phyloP scores from a whole-genome alignment of 2,329 filamentous ascomycete genomes.

The Leptographium flavum region DNA sequence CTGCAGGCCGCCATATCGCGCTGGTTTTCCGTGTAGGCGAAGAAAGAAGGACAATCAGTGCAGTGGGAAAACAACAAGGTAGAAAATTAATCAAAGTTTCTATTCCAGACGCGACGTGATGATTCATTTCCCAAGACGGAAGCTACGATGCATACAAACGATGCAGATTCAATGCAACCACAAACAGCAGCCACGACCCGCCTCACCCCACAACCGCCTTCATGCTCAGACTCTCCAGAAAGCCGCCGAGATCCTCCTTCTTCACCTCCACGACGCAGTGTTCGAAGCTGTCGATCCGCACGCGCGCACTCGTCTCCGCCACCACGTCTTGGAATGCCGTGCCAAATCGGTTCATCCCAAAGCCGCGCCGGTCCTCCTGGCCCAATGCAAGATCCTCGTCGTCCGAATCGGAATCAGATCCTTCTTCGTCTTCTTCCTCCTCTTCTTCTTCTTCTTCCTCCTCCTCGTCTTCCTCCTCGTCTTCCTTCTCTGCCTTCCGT shows the following conservation, averaged over 20 bases:
- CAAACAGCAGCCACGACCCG: neutral
- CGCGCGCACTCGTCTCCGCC: slow-evolving; percentile 74
- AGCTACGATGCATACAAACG: neutral
- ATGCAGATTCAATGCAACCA: neutral
- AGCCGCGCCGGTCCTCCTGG: slow-evolving; percentile 26
- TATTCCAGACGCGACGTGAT: neutral
- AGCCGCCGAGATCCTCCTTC: slow-evolving; percentile 84
- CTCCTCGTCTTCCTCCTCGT: slow-evolving; percentile 23
- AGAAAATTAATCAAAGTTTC: neutral
- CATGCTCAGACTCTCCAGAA: slow-evolving; percentile 82
- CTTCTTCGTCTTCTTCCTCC: slow-evolving; percentile 32
- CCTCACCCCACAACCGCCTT: slow-evolving; percentile 64
- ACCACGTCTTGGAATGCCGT: slow-evolving; percentile 94
- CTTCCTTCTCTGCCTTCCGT: slow-evolving; percentile 23
- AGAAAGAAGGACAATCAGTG: too few species aligned
- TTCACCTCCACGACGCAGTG: slow-evolving; percentile 95
- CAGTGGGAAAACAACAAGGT: too few species aligned
- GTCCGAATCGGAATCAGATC: too few species aligned
- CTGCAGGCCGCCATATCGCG: too few species aligned
- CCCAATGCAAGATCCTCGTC: slow-evolving; percentile 28
- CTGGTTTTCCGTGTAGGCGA: too few species aligned
- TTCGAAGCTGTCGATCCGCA: slow-evolving; percentile 92
- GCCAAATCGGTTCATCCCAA: slow-evolving; percentile 79
- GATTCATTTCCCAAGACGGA: neutral
- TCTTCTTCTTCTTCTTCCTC: slow-evolving; percentile 26